Conservation (phyloP, 78 protist genomes). For the Chrysochromulina tobinii region DNA sequence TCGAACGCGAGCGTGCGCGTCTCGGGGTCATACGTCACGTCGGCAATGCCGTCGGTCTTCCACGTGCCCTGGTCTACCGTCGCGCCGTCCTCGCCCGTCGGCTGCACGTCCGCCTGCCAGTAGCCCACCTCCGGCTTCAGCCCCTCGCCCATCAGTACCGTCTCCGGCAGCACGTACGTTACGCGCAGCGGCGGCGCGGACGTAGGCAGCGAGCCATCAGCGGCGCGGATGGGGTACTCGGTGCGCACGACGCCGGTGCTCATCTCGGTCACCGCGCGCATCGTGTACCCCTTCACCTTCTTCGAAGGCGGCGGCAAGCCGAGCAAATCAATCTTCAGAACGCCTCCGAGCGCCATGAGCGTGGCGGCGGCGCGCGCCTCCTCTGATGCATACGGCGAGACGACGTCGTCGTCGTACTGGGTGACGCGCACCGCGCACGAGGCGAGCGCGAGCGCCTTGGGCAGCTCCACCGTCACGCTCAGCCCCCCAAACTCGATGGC, state of each 20-base stretch:
- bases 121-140: too few relatives aligned
- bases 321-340: not conserved
- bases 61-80: not conserved
- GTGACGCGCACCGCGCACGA: not conserved
- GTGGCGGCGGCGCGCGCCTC: not conserved
- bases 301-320: not conserved
- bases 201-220: not conserved
- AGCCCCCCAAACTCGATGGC: not conserved
- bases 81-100: too few relatives aligned
- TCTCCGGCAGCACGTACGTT: too few relatives aligned
- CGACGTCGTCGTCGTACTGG: not conserved
- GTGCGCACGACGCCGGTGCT: not conserved
- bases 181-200: too few relatives aligned
- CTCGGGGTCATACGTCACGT: not conserved
- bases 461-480: not conserved
- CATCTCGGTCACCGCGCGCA: slow-evolving; percentile 5
- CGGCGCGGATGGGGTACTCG: not conserved
- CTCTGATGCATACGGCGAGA: too few relatives aligned
- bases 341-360: not conserved
- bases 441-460: slow-evolving; percentile 16
- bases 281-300: not conserved
- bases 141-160: too few relatives aligned
- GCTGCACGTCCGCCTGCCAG: too few relatives aligned
- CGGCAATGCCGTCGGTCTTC: not conserved
- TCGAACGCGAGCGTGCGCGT: not conserved